phyloP scores from a whole-genome alignment of 1,139 yeast genomes.

The Kluyveromyces marxianus region DNA sequence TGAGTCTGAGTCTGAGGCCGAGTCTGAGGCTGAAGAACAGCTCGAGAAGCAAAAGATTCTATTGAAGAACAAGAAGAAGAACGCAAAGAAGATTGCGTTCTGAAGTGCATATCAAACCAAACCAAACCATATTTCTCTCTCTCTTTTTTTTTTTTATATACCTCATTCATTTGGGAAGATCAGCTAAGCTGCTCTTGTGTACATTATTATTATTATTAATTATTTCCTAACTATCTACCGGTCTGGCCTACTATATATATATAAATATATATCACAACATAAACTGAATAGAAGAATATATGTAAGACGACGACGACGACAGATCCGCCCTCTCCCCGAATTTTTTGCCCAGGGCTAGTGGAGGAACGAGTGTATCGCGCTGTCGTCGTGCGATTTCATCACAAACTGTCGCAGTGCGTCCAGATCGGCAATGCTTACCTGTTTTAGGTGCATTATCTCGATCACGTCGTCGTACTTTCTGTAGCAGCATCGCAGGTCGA shows the following conservation, averaged over 20 bases:
- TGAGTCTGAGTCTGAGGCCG: constrained; percentile 35
- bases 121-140: not conserved
- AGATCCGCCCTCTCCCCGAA: too few species aligned
- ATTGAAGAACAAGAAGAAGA: constrained; percentile 57
- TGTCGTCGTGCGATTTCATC: constrained; percentile 1
- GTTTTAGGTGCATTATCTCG: constrained; percentile 9
- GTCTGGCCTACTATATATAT: too few species aligned
- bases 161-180: not conserved
- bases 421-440: constrained; percentile 6
- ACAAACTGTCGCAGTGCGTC: constrained; percentile 6
- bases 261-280: too few species aligned
- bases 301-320: too few species aligned
- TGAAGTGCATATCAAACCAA: not conserved
- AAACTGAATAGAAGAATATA: too few species aligned
- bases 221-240: too few species aligned
- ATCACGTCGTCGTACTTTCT: constrained; percentile 2
- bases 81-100: constrained; percentile 31
- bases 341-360: not conserved
- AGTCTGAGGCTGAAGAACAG: constrained; percentile 36
- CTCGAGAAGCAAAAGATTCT: constrained; percentile 66
- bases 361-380: not conserved
- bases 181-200: not conserved
- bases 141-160: not conserved
- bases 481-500: constrained; percentile 9
- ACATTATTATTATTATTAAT: too few species aligned